Evolutionary conservation across 1,284 basidiomycete species (phyloP), one percentile per base, ranked within the genome.

Genomic region (Butyriboletus appendiculatus): DNA sequence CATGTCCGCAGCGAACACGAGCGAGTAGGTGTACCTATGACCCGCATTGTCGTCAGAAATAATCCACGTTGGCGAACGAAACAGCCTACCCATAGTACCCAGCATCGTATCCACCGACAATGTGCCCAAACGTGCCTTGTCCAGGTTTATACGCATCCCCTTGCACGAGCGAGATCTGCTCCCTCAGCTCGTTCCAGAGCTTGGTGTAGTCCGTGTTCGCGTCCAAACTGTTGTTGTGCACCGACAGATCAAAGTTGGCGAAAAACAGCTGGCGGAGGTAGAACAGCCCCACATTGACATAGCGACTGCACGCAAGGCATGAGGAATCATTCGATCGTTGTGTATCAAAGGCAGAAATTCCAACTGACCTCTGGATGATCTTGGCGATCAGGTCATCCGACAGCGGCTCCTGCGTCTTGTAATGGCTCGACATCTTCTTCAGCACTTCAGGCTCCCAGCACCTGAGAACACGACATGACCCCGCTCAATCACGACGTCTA

Each of bases 211-310:
- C 86, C 14, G 79, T 47, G 30, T 49, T 40, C 22, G 42, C 54
- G 26, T 61, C 50, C 72, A 51, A 35, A 82, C 86, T 81, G 72
- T 87, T 77, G 62, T 85, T 86, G 66, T 92, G 90, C 4, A 92
- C 84, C 61, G 82, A 82, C 62, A 91, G 52, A 53, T 92, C 90
- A 62, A 85, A 92, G 61, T 83, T 86, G 60, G 87, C 90, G 61
- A 91, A 91, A 78, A 92, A 92, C 12, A 92, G 74, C 65, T 93
- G 63, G 22, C 89, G 84, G 16, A 93, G 80, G 71, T 90, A 90
- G 72, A 84, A 89, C 32, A 94, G 69, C 1, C 90, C 92, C 41
- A 91, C 81, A 57, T 92, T 90, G 59, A 91, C 83, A 59, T 90
- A 89, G 56, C 89, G 89, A 63, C 88, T 90, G 50, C 30, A 32